Conservation (phyloP, 164 flowering plant species). For the Echeveria elegans region DNA sequence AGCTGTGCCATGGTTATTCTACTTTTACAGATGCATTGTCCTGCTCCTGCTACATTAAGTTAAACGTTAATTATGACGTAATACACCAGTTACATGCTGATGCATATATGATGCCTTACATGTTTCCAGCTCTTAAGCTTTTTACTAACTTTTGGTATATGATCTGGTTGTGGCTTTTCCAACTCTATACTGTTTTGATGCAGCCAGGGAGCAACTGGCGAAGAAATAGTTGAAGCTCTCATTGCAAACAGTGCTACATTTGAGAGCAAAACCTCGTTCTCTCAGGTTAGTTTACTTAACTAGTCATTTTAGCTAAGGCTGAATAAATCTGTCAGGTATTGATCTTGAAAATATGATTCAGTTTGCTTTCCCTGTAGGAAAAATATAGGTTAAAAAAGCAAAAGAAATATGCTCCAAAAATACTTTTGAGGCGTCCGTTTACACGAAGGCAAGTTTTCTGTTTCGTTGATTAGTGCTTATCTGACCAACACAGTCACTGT, state of each 20-base stretch:
- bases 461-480: not conserved
- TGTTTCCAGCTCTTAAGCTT: not conserved
- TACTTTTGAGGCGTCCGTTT: conserved; percentile 85
- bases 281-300: conserved; percentile 52
- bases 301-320: not conserved
- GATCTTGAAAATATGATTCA: conserved; percentile 9
- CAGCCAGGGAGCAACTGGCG: conserved; percentile 85
- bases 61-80: not conserved
- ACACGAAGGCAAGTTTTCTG: conserved; percentile 49
- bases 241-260: conserved; percentile 90
- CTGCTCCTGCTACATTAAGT: not conserved
- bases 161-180: not conserved
- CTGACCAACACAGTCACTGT: too few species aligned
- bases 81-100: not conserved
- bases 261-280: conserved; percentile 76
- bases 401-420: conserved; percentile 93
- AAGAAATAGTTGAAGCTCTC: conserved; percentile 84
- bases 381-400: conserved; percentile 81
- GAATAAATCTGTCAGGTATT: conserved; percentile 12
- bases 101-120: too few species aligned
- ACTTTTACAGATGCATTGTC: too few species aligned
- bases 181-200: too few species aligned
- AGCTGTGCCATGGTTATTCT: too few species aligned
- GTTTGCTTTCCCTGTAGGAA: conserved; percentile 41
- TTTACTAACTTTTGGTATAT: not conserved